Evolutionary conservation across 805 yeast genomes (phyloP).

Genomic region (Ogataea nitratoaversa): DNA sequence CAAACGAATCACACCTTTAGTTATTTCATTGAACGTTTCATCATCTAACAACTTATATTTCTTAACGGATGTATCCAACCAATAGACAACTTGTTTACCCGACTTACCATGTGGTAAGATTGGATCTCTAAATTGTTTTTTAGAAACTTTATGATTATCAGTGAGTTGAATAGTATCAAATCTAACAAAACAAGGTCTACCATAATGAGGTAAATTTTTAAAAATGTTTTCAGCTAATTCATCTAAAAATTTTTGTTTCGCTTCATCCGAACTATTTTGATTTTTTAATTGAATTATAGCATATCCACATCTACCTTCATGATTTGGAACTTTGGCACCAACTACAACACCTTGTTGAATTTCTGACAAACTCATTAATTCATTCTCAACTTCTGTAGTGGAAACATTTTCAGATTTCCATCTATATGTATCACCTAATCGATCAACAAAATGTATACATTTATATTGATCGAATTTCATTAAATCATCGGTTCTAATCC

Average conservation of each 20-base stretch:
- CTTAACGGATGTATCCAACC: slow-evolving; percentile 47
- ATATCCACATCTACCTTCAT: slow-evolving; percentile 94
- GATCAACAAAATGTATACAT: slow-evolving; percentile 77
- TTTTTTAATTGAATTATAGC: slow-evolving; percentile 59
- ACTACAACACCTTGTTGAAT: slow-evolving; percentile 78
- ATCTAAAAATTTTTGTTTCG: slow-evolving; percentile 32
- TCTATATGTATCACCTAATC: slow-evolving; percentile 92
- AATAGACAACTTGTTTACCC: slow-evolving; percentile 61
- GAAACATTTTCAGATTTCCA: slow-evolving; percentile 97
- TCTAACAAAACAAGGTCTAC: slow-evolving; percentile 79
- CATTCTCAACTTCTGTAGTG: slow-evolving; percentile 88
- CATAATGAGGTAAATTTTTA: slow-evolving; percentile 68
- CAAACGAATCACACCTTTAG: slow-evolving; percentile 20
- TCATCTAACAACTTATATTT: slow-evolving; percentile 55
- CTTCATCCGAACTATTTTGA: slow-evolving; percentile 19
- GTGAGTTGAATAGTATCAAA: slow-evolving; percentile 62
- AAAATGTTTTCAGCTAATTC: slow-evolving; percentile 34
- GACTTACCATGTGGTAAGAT: slow-evolving; percentile 61
- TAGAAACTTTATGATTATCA: slow-evolving; percentile 80
- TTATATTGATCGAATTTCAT: slow-evolving; percentile 65
- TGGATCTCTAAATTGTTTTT: slow-evolving; percentile 64
- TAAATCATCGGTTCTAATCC: slow-evolving; percentile 86
- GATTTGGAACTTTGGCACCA: slow-evolving; percentile 77
- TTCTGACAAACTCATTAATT: slow-evolving; percentile 40
- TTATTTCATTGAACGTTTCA: slow-evolving; percentile 46